These are phyloP conservation scores for Osmozyma mogii DNA, from an alignment of 805 yeast genomes.

Conservation along the genomic window DNA sequence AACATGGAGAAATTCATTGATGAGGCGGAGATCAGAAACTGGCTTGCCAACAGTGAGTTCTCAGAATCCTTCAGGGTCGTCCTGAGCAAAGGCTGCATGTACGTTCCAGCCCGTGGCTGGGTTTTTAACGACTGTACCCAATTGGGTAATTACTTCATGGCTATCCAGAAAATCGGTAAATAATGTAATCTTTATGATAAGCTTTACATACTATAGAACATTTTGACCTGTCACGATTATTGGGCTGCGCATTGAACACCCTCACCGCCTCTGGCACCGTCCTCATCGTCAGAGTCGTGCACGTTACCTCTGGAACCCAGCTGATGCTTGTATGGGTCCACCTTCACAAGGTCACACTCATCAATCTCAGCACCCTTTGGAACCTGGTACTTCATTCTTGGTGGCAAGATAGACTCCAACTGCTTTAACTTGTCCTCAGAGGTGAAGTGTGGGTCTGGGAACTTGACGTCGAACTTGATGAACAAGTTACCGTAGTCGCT, in stretches of 20 bases:
- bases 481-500: conserved; percentile 87
- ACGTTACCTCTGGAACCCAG: conserved; percentile 34
- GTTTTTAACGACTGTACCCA: conserved; percentile 48
- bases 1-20: conserved; percentile 80
- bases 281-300: conserved; percentile 39
- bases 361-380: conserved; percentile 75
- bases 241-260: conserved; percentile 21
- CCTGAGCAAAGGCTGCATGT: conserved; percentile 69
- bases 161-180: conserved; percentile 58
- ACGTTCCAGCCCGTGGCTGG: conserved; percentile 85
- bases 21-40: conserved; percentile 58
- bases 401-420: conserved; percentile 73
- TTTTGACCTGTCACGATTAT: conserved; percentile 36
- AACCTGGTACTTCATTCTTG: conserved; percentile 52
- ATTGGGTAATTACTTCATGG: conserved; percentile 86
- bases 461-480: conserved; percentile 77
- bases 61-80: conserved; percentile 45
- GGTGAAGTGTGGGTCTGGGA: conserved; percentile 74
- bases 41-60: conserved; percentile 41
- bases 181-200: no score
- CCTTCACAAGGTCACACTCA: conserved; percentile 66
- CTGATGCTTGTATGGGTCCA: conserved; percentile 56
- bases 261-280: conserved; percentile 23
- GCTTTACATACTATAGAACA: no score
- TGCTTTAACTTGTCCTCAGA: conserved; percentile 64